Percentiles rank a stretch among this genome's conserved stretches.
These are phyloP conservation scores for Saksenaea vasiformis DNA, from an alignment of 371 early-diverging fungal genomes.

Conservation along the genomic window DNA sequence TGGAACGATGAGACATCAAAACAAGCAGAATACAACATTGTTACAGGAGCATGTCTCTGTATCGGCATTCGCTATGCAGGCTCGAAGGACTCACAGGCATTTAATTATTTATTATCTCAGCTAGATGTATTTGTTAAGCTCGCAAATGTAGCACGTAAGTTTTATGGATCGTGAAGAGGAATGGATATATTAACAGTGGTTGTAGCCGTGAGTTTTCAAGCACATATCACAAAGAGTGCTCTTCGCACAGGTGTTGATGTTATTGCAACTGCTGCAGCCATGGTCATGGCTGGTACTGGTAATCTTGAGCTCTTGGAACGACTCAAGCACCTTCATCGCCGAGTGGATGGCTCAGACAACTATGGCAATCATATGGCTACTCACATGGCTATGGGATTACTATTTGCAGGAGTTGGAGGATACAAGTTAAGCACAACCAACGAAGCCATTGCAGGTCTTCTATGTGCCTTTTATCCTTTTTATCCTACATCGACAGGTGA, in stretches of 20 bases:
- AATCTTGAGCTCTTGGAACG: conserved; percentile 58
- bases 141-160: conserved; percentile 39
- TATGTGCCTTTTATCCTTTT: conserved; percentile 81
- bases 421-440: conserved; percentile 73
- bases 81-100: conserved; percentile 58
- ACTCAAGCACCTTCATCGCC: conserved; percentile 57
- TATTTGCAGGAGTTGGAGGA: conserved; percentile 81
- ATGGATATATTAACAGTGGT: neutral
- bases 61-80: conserved; percentile 85
- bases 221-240: conserved; percentile 55
- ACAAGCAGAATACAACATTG: conserved; percentile 68
- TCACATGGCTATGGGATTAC: conserved; percentile 82
- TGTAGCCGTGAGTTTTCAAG: conserved; percentile 51
- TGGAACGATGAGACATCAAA: conserved; percentile 37
- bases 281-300: conserved; percentile 87
- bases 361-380: conserved; percentile 88
- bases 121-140: conserved; percentile 54
- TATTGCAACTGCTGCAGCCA: conserved; percentile 60
- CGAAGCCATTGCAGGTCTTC: conserved; percentile 69
- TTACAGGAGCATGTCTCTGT: conserved; percentile 79
- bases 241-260: conserved; percentile 69
- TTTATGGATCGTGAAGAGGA: conserved; percentile 9
- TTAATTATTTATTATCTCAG: conserved; percentile 44
- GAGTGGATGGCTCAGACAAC: conserved; percentile 31
- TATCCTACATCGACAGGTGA: conserved; percentile 68